phyloP scores from a whole-genome alignment of 257 asterid species.

The Primulina eburnea region DNA sequence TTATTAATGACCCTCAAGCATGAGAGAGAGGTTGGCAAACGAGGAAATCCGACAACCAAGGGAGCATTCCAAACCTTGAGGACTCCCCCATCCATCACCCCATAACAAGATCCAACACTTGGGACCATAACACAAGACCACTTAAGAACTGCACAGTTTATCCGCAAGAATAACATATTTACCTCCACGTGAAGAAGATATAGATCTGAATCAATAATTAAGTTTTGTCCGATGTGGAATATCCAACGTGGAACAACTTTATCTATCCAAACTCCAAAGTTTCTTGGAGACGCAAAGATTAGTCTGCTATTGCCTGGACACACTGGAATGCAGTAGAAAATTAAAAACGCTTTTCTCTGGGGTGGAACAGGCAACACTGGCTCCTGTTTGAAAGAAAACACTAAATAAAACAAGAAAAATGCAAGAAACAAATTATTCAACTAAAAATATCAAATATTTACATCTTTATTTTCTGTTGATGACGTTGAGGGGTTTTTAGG shows the following conservation, averaged over 20 bases:
- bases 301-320: slow-evolving; percentile 86
- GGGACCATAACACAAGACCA: background rate
- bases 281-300: slow-evolving; percentile 65
- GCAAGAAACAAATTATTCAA: background rate
- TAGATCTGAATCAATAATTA: slow-evolving; percentile 78
- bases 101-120: background rate
- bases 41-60: background rate
- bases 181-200: slow-evolving; percentile 88
- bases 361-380: slow-evolving; percentile 27
- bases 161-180: slow-evolving; percentile 6
- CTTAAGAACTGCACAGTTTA: slow-evolving; percentile 4
- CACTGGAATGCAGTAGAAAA: slow-evolving; percentile 74
- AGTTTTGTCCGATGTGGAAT: slow-evolving; percentile 68
- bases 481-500: slow-evolving; percentile 33
- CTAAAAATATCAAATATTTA: slow-evolving; percentile 23
- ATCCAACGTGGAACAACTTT: slow-evolving; percentile 68
- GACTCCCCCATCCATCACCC: no score
- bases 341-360: slow-evolving; percentile 38
- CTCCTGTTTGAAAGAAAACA: slow-evolving; percentile 41
- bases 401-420: background rate
- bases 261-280: slow-evolving; percentile 66
- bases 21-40: background rate
- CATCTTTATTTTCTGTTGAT: slow-evolving; percentile 43
- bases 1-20: background rate
- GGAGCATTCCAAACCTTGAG: background rate